These are phyloP conservation scores for Leptographium lundbergii DNA, from an alignment of 2,329 filamentous ascomycete genomes.

Conservation along the genomic window DNA sequence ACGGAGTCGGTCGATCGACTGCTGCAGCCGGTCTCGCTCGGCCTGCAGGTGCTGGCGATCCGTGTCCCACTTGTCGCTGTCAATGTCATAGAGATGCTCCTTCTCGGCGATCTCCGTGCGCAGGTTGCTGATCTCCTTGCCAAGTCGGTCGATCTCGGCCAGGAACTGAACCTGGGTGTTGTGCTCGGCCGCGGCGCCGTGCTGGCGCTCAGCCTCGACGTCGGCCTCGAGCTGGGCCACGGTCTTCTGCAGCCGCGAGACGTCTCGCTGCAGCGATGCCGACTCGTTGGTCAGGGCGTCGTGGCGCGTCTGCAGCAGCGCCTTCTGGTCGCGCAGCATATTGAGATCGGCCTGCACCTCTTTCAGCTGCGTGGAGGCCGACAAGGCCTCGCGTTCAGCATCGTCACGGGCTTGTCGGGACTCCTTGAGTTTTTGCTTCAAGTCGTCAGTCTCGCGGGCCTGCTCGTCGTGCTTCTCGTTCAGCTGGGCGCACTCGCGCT, in stretches of 20 bases:
- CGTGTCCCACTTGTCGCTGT: slow-evolving; percentile 60
- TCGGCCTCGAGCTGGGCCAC: slow-evolving; percentile 34
- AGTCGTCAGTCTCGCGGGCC: slow-evolving; percentile 31
- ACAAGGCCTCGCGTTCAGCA: slow-evolving; percentile 21
- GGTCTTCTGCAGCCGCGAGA: slow-evolving; percentile 35
- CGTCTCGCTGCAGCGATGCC: slow-evolving; percentile 50
- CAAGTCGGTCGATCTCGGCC: slow-evolving; percentile 34
- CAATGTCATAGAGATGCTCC: slow-evolving; percentile 56
- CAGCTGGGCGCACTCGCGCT: slow-evolving; percentile 35
- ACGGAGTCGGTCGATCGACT: slow-evolving; percentile 57
- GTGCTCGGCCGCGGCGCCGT: slow-evolving; percentile 47
- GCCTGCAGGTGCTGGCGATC: slow-evolving; percentile 52
- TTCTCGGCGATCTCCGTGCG: slow-evolving; percentile 56
- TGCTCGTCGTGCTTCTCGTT: slow-evolving; percentile 37
- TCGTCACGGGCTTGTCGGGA: slow-evolving; percentile 29
- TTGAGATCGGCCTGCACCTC: slow-evolving; percentile 47
- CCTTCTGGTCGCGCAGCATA: slow-evolving; percentile 49
- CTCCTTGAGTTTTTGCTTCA: slow-evolving; percentile 31
- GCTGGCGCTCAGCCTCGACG: slow-evolving; percentile 43
- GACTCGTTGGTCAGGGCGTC: slow-evolving; percentile 56
- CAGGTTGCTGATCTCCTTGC: slow-evolving; percentile 47
- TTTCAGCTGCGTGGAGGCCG: slow-evolving; percentile 37
- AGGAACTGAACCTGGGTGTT: slow-evolving; percentile 29
- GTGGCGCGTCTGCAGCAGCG: slow-evolving; percentile 55
- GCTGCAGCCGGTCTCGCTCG: slow-evolving; percentile 54